A percentile compares a stretch with the other conserved stretches of the same genome.
These are phyloP conservation scores for Aspergillus sp. DNA, from an alignment of 2,329 filamentous ascomycete genomes.

Conservation along the genomic window DNA sequence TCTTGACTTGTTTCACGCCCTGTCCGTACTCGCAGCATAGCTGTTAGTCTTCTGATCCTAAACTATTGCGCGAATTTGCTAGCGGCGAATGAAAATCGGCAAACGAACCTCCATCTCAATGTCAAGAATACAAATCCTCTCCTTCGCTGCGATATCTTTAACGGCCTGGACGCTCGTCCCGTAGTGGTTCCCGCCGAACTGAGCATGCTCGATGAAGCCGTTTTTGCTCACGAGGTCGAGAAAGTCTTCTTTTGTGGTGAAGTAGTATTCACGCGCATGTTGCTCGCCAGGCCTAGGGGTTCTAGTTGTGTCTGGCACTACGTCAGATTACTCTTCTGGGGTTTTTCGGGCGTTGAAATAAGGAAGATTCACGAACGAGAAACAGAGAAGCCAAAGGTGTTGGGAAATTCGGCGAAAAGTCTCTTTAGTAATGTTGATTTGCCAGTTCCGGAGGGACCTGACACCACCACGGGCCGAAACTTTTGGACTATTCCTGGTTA, in stretches of 20 bases:
- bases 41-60: neutral
- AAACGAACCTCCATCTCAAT: slow-evolving; percentile 85
- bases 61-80: neutral
- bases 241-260: slow-evolving; percentile 67
- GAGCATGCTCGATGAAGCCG: slow-evolving; percentile 83
- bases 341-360: neutral
- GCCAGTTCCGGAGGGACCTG: slow-evolving; percentile 43
- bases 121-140: slow-evolving; percentile 78
- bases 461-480: slow-evolving; percentile 43
- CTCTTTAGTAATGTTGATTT: slow-evolving; percentile 45
- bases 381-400: slow-evolving; percentile 45
- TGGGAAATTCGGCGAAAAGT: slow-evolving; percentile 43
- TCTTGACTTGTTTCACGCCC: slow-evolving; percentile 91
- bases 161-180: slow-evolving; percentile 81
- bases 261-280: slow-evolving; percentile 80
- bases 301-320: slow-evolving; percentile 71
- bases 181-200: slow-evolving; percentile 84
- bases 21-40: slow-evolving; percentile 26
- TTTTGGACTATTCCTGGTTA: slow-evolving; percentile 24
- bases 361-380: slow-evolving; percentile 31
- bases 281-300: slow-evolving; percentile 71
- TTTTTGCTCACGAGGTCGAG: slow-evolving; percentile 64
- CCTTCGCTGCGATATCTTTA: slow-evolving; percentile 68
- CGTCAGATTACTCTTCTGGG: neutral
- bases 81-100: neutral